Evolutionary conservation across 495 filamentous ascomycete species (phyloP).

Genomic region (Neurospora sp.): DNA sequence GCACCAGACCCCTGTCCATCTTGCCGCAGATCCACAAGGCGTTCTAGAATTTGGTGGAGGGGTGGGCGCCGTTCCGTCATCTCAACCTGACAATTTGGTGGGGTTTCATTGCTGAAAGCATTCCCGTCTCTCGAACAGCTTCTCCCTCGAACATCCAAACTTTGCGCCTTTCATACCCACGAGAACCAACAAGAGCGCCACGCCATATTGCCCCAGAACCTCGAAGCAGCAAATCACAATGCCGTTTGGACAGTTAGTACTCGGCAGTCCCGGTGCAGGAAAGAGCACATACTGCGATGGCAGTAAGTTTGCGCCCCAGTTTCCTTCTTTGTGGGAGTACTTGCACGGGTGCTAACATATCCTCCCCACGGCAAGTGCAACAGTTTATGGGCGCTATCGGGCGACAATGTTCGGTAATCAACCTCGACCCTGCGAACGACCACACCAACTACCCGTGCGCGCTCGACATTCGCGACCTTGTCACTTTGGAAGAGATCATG

Average conservation of each 20-base stretch:
- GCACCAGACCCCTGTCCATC: neutral
- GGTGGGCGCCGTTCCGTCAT: neutral
- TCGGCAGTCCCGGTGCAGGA: constrained; percentile 85
- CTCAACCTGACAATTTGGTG: neutral
- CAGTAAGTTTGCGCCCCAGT: constrained; percentile 36
- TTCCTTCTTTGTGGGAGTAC: neutral
- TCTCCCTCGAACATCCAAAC: neutral
- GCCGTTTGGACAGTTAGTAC: constrained; percentile 63
- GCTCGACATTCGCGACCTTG: constrained; percentile 78
- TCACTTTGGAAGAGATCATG: constrained; percentile 92
- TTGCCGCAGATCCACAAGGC: neutral
- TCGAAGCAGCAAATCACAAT: constrained; percentile 16
- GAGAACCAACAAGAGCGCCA: neutral
- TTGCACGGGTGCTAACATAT: neutral
- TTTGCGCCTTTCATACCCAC: neutral
- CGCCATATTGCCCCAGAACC: neutral
- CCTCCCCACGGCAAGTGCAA: constrained; percentile 47
- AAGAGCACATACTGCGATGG: constrained; percentile 98
- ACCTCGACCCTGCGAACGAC: constrained; percentile 96
- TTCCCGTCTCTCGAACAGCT: neutral
- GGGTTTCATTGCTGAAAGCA: neutral
- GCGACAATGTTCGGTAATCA: constrained; percentile 86
- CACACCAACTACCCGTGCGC: constrained; percentile 67
- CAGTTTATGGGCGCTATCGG: constrained; percentile 94
- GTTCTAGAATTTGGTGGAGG: neutral